These are phyloP conservation scores for Globisporangium paroecandrum DNA, from an alignment of 352 stramenopile genomes.

Conservation along the genomic window DNA sequence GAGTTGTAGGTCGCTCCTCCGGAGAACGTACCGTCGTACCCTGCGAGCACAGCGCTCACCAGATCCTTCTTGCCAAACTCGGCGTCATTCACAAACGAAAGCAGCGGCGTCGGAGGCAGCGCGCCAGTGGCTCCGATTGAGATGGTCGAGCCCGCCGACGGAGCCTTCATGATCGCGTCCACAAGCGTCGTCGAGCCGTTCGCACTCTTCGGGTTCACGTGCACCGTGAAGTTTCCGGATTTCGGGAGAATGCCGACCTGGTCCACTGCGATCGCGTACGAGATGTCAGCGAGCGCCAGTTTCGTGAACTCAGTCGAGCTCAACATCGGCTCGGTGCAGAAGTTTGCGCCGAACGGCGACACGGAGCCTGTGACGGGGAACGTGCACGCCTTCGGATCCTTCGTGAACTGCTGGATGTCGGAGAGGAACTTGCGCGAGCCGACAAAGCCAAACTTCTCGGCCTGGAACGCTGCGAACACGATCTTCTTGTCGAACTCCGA, in stretches of 20 bases:
- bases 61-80: conserved; percentile 65
- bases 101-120: conserved; percentile 60
- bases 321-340: conserved; percentile 70
- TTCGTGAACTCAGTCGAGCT: conserved; percentile 60
- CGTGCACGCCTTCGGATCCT: conserved; percentile 47
- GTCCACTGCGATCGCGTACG: conserved; percentile 74
- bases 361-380: conserved; percentile 37
- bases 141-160: conserved; percentile 41
- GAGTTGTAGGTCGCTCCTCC: conserved; percentile 54
- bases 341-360: conserved; percentile 53
- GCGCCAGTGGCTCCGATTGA: conserved; percentile 28
- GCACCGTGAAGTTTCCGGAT: conserved; percentile 59
- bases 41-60: conserved; percentile 60
- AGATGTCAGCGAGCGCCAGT: conserved; percentile 53
- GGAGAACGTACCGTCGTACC: conserved; percentile 59
- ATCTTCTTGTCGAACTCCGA: conserved; percentile 65
- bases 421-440: conserved; percentile 74
- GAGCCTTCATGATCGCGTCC: conserved; percentile 41
- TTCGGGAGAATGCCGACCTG: conserved; percentile 60
- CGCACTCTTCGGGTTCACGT: conserved; percentile 56
- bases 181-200: conserved; percentile 41
- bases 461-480: conserved; percentile 81
- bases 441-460: conserved; percentile 80
- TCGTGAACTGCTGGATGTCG: conserved; percentile 54
- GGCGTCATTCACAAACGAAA: conserved; percentile 69